phyloP scores from a whole-genome alignment of 2,329 filamentous ascomycete genomes.

The Beauveria brongniartii region DNA sequence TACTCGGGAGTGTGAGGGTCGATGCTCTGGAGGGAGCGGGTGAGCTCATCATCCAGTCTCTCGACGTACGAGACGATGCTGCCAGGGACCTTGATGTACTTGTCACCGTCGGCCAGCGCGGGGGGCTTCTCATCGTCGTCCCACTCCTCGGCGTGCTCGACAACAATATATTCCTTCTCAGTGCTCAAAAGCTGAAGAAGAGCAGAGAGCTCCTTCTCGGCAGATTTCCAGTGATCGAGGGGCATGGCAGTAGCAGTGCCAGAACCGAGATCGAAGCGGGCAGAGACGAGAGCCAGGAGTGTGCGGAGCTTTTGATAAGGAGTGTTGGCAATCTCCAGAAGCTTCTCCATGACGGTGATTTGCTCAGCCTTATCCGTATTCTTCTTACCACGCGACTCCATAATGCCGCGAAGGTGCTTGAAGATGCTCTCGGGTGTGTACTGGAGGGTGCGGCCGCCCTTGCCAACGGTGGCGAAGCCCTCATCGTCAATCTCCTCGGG shows the following conservation, averaged over 20 bases:
- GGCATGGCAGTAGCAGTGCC: constrained; percentile 76
- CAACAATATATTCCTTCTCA: constrained; percentile 73
- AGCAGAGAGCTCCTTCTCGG: constrained; percentile 74
- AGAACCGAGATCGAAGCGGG: constrained; percentile 85
- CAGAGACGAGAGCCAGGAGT: constrained; percentile 83
- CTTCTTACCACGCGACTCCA: constrained; percentile 97
- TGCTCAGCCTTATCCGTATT: constrained; percentile 94
- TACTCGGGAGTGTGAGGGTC: constrained; percentile 98
- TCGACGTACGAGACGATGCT: constrained; percentile 93
- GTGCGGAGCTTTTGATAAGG: constrained; percentile 94
- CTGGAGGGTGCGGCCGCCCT: constrained; percentile 78
- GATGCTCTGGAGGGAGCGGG: constrained; percentile 91
- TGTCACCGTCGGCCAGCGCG: constrained; percentile 61
- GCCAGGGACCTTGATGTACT: constrained; percentile 83
- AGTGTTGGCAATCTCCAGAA: constrained; percentile 77
- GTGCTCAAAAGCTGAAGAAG: constrained; percentile 73
- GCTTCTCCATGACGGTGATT: constrained; percentile 95
- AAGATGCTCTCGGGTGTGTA: constrained; percentile 98
- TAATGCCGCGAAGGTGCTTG: constrained; percentile 87
- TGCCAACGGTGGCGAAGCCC: constrained; percentile 82
- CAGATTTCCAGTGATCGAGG: constrained; percentile 93
- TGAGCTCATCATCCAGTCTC: constrained; percentile 93
- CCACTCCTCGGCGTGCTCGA: constrained; percentile 95
- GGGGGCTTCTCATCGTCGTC: constrained; percentile 96
- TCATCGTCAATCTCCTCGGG: constrained; percentile 62